phyloP scores from a whole-genome alignment of 345 rosid genomes.

The Salix dunnii region DNA sequence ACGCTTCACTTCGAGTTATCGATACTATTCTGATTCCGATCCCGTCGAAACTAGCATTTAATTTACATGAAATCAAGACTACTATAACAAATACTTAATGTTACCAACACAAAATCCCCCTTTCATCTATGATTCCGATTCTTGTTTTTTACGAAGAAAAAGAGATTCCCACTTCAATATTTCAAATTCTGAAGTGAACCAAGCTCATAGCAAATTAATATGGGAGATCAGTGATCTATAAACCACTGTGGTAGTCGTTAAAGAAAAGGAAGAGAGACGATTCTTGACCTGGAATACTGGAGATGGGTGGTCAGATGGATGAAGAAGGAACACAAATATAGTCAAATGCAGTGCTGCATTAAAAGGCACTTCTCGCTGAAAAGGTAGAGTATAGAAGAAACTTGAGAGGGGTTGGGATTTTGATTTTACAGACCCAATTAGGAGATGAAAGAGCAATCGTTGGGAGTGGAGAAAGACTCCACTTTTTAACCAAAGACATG shows the following conservation, averaged over 20 bases:
- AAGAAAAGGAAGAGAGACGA: background rate
- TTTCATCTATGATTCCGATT: background rate
- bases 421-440: background rate
- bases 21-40: background rate
- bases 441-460: background rate
- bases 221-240: background rate
- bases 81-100: background rate
- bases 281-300: background rate
- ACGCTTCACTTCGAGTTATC: background rate
- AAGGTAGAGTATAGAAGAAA: background rate
- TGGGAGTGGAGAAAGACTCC: background rate
- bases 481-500: too few species aligned
- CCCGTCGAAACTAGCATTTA: background rate
- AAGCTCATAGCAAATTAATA: background rate
- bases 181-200: background rate
- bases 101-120: background rate
- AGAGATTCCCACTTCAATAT: background rate
- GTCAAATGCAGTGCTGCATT: background rate
- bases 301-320: background rate
- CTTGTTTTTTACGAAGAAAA: background rate
- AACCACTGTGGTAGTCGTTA: background rate
- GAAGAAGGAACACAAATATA: background rate
- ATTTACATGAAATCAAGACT: background rate
- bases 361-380: background rate
- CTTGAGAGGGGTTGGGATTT: background rate